These are phyloP conservation scores for Apiospora koreana DNA, from an alignment of 2,329 filamentous ascomycete genomes.

Conservation along the genomic window DNA sequence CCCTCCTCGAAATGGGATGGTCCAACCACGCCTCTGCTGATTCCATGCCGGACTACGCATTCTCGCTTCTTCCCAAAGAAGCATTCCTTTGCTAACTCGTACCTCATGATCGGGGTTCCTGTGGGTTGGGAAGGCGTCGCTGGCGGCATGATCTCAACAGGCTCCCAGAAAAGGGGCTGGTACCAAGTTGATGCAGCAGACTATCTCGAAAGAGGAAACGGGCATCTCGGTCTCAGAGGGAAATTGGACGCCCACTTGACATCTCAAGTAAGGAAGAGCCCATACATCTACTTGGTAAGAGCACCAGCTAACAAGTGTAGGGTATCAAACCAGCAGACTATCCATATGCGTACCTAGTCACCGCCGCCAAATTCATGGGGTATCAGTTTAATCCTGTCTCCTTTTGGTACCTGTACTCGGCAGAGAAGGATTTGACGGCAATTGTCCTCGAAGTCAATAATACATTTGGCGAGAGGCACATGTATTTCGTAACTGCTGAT, in stretches of 20 bases:
- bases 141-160: conserved; percentile 57
- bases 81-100: conserved; percentile 70
- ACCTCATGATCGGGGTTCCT: conserved; percentile 69
- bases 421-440: conserved; percentile 55
- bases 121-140: conserved; percentile 59
- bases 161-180: conserved; percentile 45
- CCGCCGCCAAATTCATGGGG: conserved; percentile 67
- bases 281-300: not conserved
- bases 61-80: conserved; percentile 65
- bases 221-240: conserved; percentile 55
- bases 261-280: conserved; percentile 48
- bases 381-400: conserved; percentile 77
- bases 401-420: conserved; percentile 76
- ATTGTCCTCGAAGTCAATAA: conserved; percentile 78
- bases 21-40: conserved; percentile 50
- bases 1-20: conserved; percentile 20
- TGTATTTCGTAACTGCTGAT: conserved; percentile 60
- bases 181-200: conserved; percentile 61
- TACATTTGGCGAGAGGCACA: conserved; percentile 70
- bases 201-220: conserved; percentile 59
- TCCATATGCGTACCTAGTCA: conserved; percentile 70
- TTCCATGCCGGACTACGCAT: conserved; percentile 68
- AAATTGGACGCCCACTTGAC: conserved; percentile 64
- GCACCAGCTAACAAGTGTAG: conserved; percentile 38
- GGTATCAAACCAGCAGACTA: conserved; percentile 60